Conservation (phyloP, 2,329 filamentous ascomycete species). For the Colletotrichum sp. region DNA sequence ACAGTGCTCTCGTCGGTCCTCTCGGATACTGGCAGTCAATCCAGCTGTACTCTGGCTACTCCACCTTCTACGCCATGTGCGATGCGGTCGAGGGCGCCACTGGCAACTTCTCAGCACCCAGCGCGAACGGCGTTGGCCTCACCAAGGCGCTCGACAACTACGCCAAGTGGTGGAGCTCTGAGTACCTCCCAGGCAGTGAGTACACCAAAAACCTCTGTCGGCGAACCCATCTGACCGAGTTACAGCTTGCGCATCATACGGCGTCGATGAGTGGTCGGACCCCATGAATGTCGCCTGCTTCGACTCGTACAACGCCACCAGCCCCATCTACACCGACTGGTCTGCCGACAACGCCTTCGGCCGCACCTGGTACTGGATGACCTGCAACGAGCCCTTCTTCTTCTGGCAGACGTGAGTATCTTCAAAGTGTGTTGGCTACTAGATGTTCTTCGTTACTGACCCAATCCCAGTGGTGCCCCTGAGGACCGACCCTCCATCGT, state of each 20-base stretch:
- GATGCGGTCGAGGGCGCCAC: conserved; percentile 30
- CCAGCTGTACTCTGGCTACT: conserved; percentile 37
- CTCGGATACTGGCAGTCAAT: conserved; percentile 40
- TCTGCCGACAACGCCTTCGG: conserved; percentile 49
- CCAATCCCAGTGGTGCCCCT: conserved; percentile 48
- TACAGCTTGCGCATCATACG: conserved; percentile 49
- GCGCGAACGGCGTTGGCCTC: conserved; percentile 53
- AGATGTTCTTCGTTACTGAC: background rate
- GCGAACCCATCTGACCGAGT: background rate
- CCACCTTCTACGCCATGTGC: conserved; percentile 39
- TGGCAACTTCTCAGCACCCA: conserved; percentile 30
- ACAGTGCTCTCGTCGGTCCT: conserved; percentile 27
- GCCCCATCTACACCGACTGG: conserved; percentile 54
- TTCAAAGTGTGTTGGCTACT: no score
- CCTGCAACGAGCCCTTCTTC: conserved; percentile 61
- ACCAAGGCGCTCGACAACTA: conserved; percentile 58
- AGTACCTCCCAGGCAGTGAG: conserved; percentile 53
- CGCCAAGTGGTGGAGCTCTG: conserved; percentile 55
- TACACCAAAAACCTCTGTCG: background rate
- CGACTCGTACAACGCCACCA: conserved; percentile 55
- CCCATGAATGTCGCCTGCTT: conserved; percentile 52
- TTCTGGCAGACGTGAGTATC: conserved; percentile 53
- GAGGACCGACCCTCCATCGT: conserved; percentile 48
- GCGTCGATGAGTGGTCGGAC: conserved; percentile 49
- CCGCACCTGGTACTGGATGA: conserved; percentile 65